Evolutionary conservation across 805 yeast species (phyloP), one percentile per base, ranked within the genome.

Genomic region (Lipomyces spencermartinsiae): DNA sequence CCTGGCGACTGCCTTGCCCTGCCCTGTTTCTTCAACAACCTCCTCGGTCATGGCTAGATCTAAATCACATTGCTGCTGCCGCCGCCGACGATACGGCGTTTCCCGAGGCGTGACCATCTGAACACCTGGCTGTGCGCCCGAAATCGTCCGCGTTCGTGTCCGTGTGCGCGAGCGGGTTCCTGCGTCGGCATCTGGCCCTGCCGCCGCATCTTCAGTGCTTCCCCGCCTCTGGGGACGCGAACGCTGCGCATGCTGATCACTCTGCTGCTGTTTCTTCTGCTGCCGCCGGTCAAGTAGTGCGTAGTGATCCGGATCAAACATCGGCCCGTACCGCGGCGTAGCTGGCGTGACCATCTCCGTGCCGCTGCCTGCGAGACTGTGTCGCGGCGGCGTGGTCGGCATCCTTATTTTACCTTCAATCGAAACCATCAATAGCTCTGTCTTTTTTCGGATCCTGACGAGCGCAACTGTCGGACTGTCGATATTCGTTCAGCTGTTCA

Each of bases 51-150:
- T n/a, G 9, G 57, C 46, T 3, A 19, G 46, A 22, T 49, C 54
- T 25, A 1, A 31, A 3, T 59, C 64, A 4, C 29, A 25, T 34
- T 59, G 63, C 16, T 59, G 63, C 16, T 59, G 33, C 8, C 58
- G 37, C 43, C 67, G 59, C 19, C 65, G 12, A 6, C 49, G 55
- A 58, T 68, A 57, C 55, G 72, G 72, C 10, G 72, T 69, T 16
- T 63, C 67, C 12, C 70, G 65, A 4, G 72, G 72, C n/a, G 72
- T 69, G 49, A 69, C 46, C 70, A 66, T 63, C 43, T 64, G 70
- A 34, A 61, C 64, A 8, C 65, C 65, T 1, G 70, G 63, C 43
- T 57, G 63, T 35, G 69, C 63, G 14, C 70, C 72, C 7, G 72
- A 66, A 19, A 60, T 58, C 39, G 70, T 66, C 33, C 72, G 61